phyloP scores from a whole-genome alignment of 139 green algal species.

The Tetraselmis striata region DNA sequence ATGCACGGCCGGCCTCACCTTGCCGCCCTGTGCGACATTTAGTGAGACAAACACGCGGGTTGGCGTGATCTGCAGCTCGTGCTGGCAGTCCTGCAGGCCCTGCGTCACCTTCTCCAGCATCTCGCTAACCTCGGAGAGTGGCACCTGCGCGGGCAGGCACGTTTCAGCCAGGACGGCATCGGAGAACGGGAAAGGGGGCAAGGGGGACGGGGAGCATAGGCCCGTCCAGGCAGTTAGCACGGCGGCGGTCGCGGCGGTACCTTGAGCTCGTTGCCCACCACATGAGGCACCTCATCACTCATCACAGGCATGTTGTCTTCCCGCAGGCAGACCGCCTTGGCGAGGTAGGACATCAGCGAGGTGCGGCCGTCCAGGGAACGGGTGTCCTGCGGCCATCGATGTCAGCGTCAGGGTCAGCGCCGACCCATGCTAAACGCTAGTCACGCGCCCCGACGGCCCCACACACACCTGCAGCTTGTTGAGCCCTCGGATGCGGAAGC shows the following conservation, averaged over 20 bases:
- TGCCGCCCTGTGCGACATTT: background rate
- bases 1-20: no score
- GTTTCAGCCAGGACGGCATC: background rate
- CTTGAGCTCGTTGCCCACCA: slow-evolving; percentile 11
- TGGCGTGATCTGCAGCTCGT: slow-evolving; percentile 11
- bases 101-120: slow-evolving; percentile 4
- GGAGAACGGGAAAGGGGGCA: background rate
- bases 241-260: background rate
- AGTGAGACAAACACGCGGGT: slow-evolving; percentile 2
- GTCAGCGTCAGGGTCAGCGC: background rate
- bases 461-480: slow-evolving; percentile 21
- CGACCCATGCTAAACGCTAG: background rate
- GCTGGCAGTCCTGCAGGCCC: background rate
- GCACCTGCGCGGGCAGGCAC: background rate
- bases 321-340: slow-evolving; percentile 7
- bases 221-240: no score
- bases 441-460: background rate
- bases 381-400: slow-evolving; percentile 23
- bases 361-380: slow-evolving; percentile 29
- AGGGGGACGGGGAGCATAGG: background rate
- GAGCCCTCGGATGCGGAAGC: slow-evolving; percentile 31
- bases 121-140: slow-evolving; percentile 23
- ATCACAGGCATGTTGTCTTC: slow-evolving; percentile 15
- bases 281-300: slow-evolving; percentile 10
- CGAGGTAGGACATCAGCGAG: slow-evolving; percentile 30